phyloP scores from a whole-genome alignment of 148 eudicot genomes.

The Amaranthus palmeri region DNA sequence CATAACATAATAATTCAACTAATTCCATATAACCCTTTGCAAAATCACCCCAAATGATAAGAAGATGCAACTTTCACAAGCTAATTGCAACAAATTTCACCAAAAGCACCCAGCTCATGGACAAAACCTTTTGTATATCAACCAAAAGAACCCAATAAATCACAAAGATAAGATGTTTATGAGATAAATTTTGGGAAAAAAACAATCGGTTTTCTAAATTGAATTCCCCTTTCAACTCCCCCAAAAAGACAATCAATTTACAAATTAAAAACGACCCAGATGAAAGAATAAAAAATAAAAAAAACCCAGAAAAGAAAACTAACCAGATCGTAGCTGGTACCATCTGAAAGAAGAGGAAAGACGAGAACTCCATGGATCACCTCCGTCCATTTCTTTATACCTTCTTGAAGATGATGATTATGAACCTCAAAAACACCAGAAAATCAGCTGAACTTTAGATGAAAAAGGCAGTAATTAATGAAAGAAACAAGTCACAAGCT shows the following conservation, averaged over 20 bases:
- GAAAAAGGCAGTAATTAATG: not conserved
- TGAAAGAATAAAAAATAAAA: not conserved
- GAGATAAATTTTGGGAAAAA: conserved; percentile 1
- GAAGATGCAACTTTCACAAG: not conserved
- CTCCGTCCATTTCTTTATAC: conserved; percentile 23
- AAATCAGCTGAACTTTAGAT: not conserved
- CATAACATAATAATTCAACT: no score
- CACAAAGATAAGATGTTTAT: conserved; percentile 3
- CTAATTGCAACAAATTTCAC: conserved; percentile 7
- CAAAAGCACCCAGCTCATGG: not conserved
- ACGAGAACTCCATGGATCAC: conserved; percentile 59
- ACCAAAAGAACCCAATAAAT: not conserved
- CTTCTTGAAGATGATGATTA: not conserved
- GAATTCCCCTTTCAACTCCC: not conserved
- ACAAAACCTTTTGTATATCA: not conserved
- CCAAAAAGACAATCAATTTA: not conserved
- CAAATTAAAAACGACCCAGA: not conserved
- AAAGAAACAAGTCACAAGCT: not conserved
- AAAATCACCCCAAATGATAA: not conserved
- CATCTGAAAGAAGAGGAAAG: conserved; percentile 43
- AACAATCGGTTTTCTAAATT: not conserved
- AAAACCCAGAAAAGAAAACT: not conserved
- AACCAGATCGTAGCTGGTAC: conserved; percentile 65
- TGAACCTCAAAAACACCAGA: conserved; percentile 1
- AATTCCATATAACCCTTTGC: no score